Evolutionary conservation across 176 grass and related monocot species (phyloP), one percentile per base, ranked within the genome.

Genomic region (Alopecurus myosuroides): DNA sequence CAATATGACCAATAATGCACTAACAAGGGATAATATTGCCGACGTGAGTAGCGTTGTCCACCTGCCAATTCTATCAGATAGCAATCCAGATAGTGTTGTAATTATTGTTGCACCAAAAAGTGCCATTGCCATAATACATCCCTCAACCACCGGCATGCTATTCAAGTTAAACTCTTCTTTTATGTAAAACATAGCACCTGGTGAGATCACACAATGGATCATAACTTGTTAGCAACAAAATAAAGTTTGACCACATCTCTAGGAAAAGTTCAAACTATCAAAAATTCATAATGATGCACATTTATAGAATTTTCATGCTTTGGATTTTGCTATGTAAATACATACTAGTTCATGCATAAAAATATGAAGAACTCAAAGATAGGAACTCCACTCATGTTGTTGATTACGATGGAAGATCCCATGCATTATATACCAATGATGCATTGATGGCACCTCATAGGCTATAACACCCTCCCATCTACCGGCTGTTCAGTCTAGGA

Each of bases 21-120:
- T 76, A 4, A 88, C 10, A 46, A 81, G 79, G 40, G 88, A 95
- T 14, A 83, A 51, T 25, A 82, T 9, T 4, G 90, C 89, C 3
- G 90, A 90, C n/a, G 74, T 25, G 30, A 90, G 83, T 70, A 95
- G 78, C 85, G 92, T 90, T 14, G 70, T 56, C 20, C 88, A 57
- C 8, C 90, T 81, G 5, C 93, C 93, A 28, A 84, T 10, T 44
- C 18, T 78, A 67, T 95, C 80, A 23, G 87, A 71, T 58, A 86
- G 56, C 26, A 77, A 42, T 60, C 93, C 85, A 74, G 82, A 88
- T 18, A 95, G 81, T 37, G 80, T 84, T 18, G 93, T 95, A 52
- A 88, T 78, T 72, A 92, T 76, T 28, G n/a, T 95, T 1, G 93
- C 93, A 4, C 93, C 88, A 23, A 95, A 86, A 74, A 92, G 90